Base-by-base conservation (phyloP, 2,329 filamentous ascomycete species). In the Neopestalotiopsis sp. region DNA sequence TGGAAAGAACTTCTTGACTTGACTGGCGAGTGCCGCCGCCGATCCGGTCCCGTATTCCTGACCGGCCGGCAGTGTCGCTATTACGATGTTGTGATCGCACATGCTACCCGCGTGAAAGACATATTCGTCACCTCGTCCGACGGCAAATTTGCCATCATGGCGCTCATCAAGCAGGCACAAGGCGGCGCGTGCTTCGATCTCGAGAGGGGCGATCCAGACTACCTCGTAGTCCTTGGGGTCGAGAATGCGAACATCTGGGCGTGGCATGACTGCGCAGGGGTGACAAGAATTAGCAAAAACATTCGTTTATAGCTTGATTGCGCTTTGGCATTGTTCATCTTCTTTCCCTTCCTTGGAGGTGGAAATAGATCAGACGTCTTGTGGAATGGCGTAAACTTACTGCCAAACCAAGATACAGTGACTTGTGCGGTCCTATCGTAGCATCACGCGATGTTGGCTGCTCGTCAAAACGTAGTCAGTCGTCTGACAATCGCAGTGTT, bases 121-220 rank as follows among this genome's bases (percentile, higher is more conserved):
- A 64, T 81, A 80, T 66, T 82, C 77, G 57, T 82, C 75, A 0
- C 81, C 80, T 1, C 71, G 74, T 12, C 66, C 28, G 0, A 77
- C 57, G 0, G 74, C 67, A 68, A 83, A 83, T 1, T 67, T 65
- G 4, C 80, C 80, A 0, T n/a, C 0, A 45, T 82, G 79, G 24
- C 57, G 52, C 0, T 77, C 68, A 14, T 82, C 79, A 20, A 56
- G 30, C 73, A 82, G 73, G 38, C 73, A 70, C 24, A 77, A 65
- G 10, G 81, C 81, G 38, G 79, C 79, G 45, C 63, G 71, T 5
- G 77, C 78, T 69, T 83, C 79, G 7, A 83, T 80, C 28, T 77
- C 73, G 0, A 82, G 74, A 0, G 79, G 80, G 0, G 80, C 78
- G 32, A 83, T 77, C 80, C 79, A 82, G 67, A 74, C 78, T 1